Evolutionary conservation across 306 rosid species (phyloP), one percentile per base, ranked within the genome.

Genomic region (Hippophae rhamnoides): DNA sequence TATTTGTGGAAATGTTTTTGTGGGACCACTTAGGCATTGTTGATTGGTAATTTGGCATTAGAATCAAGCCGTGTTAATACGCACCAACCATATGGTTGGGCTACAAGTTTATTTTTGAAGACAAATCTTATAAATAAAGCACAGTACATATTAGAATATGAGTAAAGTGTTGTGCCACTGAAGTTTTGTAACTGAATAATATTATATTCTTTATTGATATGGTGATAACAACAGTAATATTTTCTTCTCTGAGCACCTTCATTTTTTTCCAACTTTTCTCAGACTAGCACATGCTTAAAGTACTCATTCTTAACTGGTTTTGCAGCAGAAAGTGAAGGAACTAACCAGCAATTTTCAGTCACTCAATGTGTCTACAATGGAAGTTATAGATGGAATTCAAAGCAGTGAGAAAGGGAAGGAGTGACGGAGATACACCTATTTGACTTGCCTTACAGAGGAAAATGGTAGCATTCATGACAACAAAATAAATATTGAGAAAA

Each of bases 251-350:
- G 46, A 6, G 38, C 38, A 31, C 38, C 5, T 0, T 12, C 47
- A 51, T 61, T 49, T 41, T 41, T 43, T 51, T 56, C 13, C 7
- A 18, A 18, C 5, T 51, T 27, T n/a, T 43, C 3, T 4, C 6
- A 31, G 10, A 10, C 43, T 40, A 10, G 2, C 47, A 47, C 25
- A 27, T 7, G 42, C 47, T 5, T 11, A 27, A 6, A 45, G 8
- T 60, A 3, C 45, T 13, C 48, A 46, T 25, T 44, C 56, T 12
- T 9, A 44, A 26, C 54, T 44, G 50, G 27, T 54, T 5, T 78
- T 56, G 71, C 84, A 76, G 87, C 82, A 69, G 42, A 61, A 84
- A 48, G 54, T 78, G 66, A 82, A 75, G 41, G 79, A 74, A 43
- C 52, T 87, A 70, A 68, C 82, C 7, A 58, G 68, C 65, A 54